Conservation (phyloP, 2,329 filamentous ascomycete species). For the Cercospora sojina region DNA sequence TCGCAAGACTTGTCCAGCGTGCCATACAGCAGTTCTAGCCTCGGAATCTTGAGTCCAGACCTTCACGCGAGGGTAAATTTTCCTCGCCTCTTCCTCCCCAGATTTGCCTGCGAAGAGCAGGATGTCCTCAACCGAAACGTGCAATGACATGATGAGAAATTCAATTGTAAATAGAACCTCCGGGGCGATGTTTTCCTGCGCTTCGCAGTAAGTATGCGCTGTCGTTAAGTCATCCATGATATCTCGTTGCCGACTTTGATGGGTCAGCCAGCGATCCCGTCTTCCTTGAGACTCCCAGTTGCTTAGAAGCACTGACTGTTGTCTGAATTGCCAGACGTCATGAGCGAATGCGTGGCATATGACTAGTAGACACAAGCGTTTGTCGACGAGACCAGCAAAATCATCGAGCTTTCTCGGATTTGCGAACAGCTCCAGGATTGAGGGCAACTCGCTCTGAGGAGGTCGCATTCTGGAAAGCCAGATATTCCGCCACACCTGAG, state of each 20-base stretch:
- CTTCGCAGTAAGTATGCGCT: conserved; percentile 26
- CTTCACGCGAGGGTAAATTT: conserved; percentile 55
- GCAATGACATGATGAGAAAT: conserved; percentile 60
- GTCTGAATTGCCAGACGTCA: conserved; percentile 61
- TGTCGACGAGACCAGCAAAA: conserved; percentile 53
- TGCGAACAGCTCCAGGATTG: conserved; percentile 47
- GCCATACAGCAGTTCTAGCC: conserved; percentile 60
- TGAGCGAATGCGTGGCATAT: conserved; percentile 58
- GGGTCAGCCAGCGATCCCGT: conserved; percentile 30
- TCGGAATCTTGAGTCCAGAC: conserved; percentile 56
- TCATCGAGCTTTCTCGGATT: conserved; percentile 18
- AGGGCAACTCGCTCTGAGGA: conserved; percentile 44
- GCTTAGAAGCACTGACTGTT: conserved; percentile 39
- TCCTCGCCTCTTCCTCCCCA: conserved; percentile 61
- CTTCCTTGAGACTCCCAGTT: conserved; percentile 25
- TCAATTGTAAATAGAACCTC: conserved; percentile 42
- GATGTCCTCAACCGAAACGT: conserved; percentile 61
- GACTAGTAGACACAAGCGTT: conserved; percentile 57
- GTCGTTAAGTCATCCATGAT: conserved; percentile 27
- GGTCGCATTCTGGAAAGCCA: conserved; percentile 46
- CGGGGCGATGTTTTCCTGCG: conserved; percentile 30
- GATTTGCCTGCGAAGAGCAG: conserved; percentile 65
- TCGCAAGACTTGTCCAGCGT: conserved; percentile 64
- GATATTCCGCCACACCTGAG: conserved; percentile 61
- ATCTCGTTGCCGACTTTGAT: conserved; percentile 26